Conservation (phyloP, 2,329 filamentous ascomycete genomes). For the Beauveria scarabaeidicola region DNA sequence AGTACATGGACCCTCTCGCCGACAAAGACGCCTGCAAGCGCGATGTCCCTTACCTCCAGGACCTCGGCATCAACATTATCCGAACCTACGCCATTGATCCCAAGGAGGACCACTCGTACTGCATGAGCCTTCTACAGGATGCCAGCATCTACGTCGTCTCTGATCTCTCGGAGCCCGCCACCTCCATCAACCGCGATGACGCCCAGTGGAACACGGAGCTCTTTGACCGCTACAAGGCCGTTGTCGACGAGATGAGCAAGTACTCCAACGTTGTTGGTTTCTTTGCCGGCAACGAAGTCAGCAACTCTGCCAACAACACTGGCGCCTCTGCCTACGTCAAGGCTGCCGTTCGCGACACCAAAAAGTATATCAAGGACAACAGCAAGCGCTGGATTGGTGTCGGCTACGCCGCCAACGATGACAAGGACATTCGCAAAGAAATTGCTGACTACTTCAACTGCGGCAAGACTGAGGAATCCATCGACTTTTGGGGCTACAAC, state of each 20-base stretch:
- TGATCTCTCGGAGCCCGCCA: slow-evolving; percentile 72
- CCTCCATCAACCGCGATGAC: slow-evolving; percentile 77
- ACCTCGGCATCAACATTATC: slow-evolving; percentile 83
- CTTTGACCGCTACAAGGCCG: slow-evolving; percentile 71
- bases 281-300: slow-evolving; percentile 97
- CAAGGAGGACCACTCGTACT: slow-evolving; percentile 63
- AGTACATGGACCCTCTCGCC: slow-evolving; percentile 76
- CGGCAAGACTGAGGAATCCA: slow-evolving; percentile 52
- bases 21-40: slow-evolving; percentile 65
- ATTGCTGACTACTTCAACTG: slow-evolving; percentile 96
- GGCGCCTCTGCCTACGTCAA: slow-evolving; percentile 89
- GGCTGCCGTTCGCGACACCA: slow-evolving; percentile 92
- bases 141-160: slow-evolving; percentile 93
- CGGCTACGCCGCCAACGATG: slow-evolving; percentile 94
- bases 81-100: slow-evolving; percentile 93
- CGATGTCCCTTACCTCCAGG: slow-evolving; percentile 71
- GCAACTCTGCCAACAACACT: slow-evolving; percentile 84
- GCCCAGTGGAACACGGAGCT: slow-evolving; percentile 73
- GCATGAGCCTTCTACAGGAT: slow-evolving; percentile 74
- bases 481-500: slow-evolving; percentile 99
- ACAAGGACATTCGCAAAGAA: slow-evolving; percentile 69
- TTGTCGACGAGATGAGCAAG: slow-evolving; percentile 71
- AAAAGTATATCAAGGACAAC: slow-evolving; percentile 76
- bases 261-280: slow-evolving; percentile 94
- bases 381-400: slow-evolving; percentile 80